Percentiles rank a stretch among this genome's conserved stretches.
Conservation (phyloP, 2,329 filamentous ascomycete species). For the Botrytis paeoniae region DNA sequence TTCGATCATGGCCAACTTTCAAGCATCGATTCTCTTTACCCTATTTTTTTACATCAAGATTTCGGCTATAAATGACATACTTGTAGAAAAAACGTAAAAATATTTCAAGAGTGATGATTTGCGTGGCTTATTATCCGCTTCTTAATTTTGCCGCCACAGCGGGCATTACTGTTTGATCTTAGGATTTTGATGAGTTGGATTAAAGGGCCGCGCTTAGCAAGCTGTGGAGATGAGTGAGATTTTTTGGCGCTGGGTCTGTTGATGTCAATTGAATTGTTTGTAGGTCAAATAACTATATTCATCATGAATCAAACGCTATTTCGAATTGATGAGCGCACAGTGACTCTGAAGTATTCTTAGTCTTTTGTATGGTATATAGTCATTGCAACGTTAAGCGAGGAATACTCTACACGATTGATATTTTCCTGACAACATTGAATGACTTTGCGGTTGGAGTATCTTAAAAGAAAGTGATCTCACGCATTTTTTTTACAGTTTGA, state of each 20-base stretch:
- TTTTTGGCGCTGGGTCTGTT: neutral
- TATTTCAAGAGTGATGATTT: neutral
- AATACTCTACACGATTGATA: fast-evolving
- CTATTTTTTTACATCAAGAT: neutral
- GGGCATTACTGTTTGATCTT: neutral
- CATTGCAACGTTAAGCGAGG: neutral
- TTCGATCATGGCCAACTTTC: too few species aligned
- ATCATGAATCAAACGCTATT: neutral
- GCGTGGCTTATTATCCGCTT: neutral
- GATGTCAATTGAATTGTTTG: too few species aligned
- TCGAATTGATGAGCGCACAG: neutral
- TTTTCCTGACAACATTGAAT: neutral
- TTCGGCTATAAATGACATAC: fast-evolving
- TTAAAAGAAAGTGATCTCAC: too few species aligned
- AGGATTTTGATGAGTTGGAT: neutral
- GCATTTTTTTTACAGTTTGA: too few species aligned
- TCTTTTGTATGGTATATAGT: neutral
- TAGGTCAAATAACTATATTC: too few species aligned
- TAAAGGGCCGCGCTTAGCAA: neutral
- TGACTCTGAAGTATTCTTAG: neutral
- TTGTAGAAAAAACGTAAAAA: neutral
- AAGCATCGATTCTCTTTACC: too few species aligned
- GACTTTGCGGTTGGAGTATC: too few species aligned
- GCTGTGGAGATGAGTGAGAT: neutral
- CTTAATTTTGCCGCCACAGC: neutral